These are phyloP conservation scores for Rusavskia elegans DNA, from an alignment of 495 filamentous ascomycete genomes.

Conservation along the genomic window DNA sequence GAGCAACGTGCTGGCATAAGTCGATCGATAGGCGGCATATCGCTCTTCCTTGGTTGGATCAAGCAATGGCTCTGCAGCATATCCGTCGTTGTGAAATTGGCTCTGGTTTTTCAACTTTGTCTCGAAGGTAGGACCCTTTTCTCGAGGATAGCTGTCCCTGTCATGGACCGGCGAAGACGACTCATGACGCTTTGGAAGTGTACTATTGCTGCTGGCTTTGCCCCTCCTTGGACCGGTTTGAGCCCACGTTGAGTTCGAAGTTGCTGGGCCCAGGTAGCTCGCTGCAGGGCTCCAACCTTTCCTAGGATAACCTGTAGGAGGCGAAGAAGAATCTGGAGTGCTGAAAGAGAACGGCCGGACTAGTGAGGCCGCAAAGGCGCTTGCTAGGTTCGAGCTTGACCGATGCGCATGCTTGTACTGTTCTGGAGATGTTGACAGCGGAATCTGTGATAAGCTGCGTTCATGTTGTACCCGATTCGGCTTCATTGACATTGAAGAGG, in stretches of 20 bases:
- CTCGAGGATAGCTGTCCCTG: neutral
- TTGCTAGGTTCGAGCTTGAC: constrained; percentile 41
- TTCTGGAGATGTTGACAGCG: constrained; percentile 60
- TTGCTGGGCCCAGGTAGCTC: constrained; percentile 42
- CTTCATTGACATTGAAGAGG: constrained; percentile 15
- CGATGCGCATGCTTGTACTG: constrained; percentile 27
- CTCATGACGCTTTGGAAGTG: constrained; percentile 19
- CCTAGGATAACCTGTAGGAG: constrained; percentile 32
- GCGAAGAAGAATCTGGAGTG: constrained; percentile 53
- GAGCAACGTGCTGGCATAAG: constrained; percentile 68
- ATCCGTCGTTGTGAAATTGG: constrained; percentile 64
- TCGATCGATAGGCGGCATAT: constrained; percentile 55
- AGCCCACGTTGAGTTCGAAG: constrained; percentile 47
- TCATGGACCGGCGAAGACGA: neutral
- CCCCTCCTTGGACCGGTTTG: constrained; percentile 22
- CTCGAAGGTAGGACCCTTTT: constrained; percentile 25
- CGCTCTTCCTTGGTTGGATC: constrained; percentile 42
- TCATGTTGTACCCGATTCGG: constrained; percentile 9
- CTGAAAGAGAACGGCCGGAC: constrained; percentile 55
- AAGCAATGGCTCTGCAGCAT: constrained; percentile 49
- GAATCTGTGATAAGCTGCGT: constrained; percentile 24
- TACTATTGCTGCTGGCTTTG: constrained; percentile 12
- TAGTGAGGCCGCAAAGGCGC: constrained; percentile 52
- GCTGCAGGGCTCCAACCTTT: constrained; percentile 55
- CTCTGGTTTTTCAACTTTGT: constrained; percentile 59